phyloP scores from a whole-genome alignment of 163 green algal genomes.

The Prototheca stagnorum region DNA sequence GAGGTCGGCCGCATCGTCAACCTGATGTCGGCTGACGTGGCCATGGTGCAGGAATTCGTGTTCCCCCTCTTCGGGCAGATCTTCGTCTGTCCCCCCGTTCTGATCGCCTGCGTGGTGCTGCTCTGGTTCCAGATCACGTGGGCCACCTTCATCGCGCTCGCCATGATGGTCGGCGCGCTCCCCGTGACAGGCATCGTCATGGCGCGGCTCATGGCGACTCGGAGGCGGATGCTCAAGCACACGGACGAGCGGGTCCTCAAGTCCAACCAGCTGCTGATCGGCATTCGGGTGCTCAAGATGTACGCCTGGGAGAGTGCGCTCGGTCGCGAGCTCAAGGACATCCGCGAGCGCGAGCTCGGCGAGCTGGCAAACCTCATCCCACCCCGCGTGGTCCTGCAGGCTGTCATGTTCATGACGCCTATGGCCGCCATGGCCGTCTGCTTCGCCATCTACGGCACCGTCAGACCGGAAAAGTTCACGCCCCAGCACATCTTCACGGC shows the following conservation, averaged over 20 bases:
- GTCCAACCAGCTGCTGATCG: constrained; percentile 36
- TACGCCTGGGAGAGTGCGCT: constrained; percentile 34
- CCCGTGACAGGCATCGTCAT: constrained; percentile 25
- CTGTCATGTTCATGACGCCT: constrained; percentile 29
- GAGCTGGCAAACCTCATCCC: constrained; percentile 24
- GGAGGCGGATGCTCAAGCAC: constrained; percentile 21
- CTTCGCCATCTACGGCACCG: constrained; percentile 27
- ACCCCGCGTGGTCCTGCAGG: constrained; percentile 23
- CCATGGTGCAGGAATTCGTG: constrained; percentile 27
- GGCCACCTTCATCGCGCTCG: constrained; percentile 35
- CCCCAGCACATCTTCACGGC: constrained; percentile 52
- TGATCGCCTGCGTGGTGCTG: constrained; percentile 21
- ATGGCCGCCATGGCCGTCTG: constrained; percentile 25
- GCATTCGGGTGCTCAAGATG: constrained; percentile 40
- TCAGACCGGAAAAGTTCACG: constrained; percentile 19
- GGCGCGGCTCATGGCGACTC: constrained; percentile 10
- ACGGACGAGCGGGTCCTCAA: constrained; percentile 34
- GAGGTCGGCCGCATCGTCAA: constrained; percentile 33
- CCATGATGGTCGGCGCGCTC: constrained; percentile 23
- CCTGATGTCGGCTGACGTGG: constrained; percentile 33
- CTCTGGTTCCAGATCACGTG: constrained; percentile 39
- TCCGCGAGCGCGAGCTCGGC: constrained; percentile 20
- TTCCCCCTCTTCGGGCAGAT: constrained; percentile 31
- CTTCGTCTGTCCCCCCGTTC: constrained; percentile 18
- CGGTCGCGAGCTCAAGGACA: constrained; percentile 16